Base-by-base conservation (phyloP, 169 alveolate genomes). In the Babesia microti region DNA sequence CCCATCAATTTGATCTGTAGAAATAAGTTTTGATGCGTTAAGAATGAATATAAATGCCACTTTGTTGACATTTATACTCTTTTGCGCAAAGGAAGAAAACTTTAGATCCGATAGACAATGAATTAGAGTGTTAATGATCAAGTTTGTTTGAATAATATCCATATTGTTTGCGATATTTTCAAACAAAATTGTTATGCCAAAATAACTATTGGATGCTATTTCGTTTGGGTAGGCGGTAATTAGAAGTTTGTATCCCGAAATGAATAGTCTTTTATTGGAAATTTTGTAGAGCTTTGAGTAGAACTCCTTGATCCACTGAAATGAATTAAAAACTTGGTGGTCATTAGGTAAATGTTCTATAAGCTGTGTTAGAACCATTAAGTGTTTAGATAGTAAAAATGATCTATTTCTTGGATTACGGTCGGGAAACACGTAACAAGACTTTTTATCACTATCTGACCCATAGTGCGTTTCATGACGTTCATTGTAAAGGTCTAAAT, bases 141-240 rank as follows among this genome's bases (percentile, higher is more conserved):
- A 61, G 56, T 59, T 50, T 45, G 71, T 49, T 33, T 72, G 68
- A 3, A 65, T 43, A 46, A 78, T 53, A 50, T 66, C 49, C 24
- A 59, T 69, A 17, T 47, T 41, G 46, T 66, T 55, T 21, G 57
- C 72, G 47, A 78, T 65, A 36, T 58, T 54, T 41, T 65, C 80
- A 58, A 78, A 71, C 14, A 78, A 56, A 12, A 60, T 41, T 73
- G 68, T 45, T n/a, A 80, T 79, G 15, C 69, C 55, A 32, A 63
- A 52, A 46, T 65, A 63, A 18, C 52, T 53, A 52, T 60, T 68
- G 41, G 56, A 52, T 35, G 72, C 42, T 17, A 70, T 28, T 44
- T 78, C 86, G 30, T 53, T 57, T 4, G 81, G 79, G 51, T 59
- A 63, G 43, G 51, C 43, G 24, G 51, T 50, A 40, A 59, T 59